Conservation (phyloP, 2,329 filamentous ascomycete genomes). For the Fusarium fujikuroi region DNA sequence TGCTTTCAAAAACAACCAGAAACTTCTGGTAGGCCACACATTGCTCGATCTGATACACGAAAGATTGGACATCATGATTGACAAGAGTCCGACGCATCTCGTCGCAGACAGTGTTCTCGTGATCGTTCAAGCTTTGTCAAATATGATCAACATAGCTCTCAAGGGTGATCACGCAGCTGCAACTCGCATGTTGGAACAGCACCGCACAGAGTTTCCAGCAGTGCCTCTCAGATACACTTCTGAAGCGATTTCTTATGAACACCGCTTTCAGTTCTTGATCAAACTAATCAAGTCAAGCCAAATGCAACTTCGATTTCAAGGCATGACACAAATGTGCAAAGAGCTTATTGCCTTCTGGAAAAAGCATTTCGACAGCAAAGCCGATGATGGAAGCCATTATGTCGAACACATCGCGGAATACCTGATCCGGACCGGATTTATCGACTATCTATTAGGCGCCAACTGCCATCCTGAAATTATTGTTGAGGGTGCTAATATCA, state of each 20-base stretch:
- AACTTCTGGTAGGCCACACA: slow-evolving; percentile 54
- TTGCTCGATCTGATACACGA: slow-evolving; percentile 57
- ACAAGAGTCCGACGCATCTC: slow-evolving; percentile 66
- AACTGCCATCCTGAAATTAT: slow-evolving; percentile 95
- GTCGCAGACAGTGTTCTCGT: slow-evolving; percentile 55
- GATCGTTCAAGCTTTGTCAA: slow-evolving; percentile 55
- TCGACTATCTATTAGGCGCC: slow-evolving; percentile 88
- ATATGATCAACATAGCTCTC: slow-evolving; percentile 57
- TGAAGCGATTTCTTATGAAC: slow-evolving; percentile 68
- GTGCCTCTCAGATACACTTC: slow-evolving; percentile 53
- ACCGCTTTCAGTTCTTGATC: slow-evolving; percentile 75
- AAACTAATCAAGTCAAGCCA: slow-evolving; percentile 83
- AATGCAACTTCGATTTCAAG: slow-evolving; percentile 88
- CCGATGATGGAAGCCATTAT: slow-evolving; percentile 57
- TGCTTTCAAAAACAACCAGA: slow-evolving; percentile 44
- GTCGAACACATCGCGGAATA: slow-evolving; percentile 76
- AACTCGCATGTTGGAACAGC: slow-evolving; percentile 40
- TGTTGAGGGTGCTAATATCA: slow-evolving; percentile 80
- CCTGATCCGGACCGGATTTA: slow-evolving; percentile 74
- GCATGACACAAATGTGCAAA: slow-evolving; percentile 77
- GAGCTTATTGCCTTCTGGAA: slow-evolving; percentile 77
- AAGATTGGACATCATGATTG: slow-evolving; percentile 59
- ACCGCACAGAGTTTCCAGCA: slow-evolving; percentile 48
- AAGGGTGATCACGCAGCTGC: slow-evolving; percentile 51
- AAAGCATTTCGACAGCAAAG: slow-evolving; percentile 58